These are phyloP conservation scores for Grifola frondosa DNA, from an alignment of 1,284 basidiomycete genomes.

Conservation along the genomic window DNA sequence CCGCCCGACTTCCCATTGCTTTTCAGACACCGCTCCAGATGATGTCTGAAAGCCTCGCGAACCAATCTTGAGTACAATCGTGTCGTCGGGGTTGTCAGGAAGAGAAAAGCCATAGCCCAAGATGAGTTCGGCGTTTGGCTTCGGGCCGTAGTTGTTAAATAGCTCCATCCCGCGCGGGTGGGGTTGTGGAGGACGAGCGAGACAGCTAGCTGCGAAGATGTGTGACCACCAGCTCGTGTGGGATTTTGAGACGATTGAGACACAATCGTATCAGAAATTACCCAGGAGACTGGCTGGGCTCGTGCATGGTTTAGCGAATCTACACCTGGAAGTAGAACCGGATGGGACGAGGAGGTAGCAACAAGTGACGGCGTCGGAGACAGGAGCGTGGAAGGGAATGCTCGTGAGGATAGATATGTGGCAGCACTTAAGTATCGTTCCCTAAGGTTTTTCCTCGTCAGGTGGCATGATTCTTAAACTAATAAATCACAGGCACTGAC, in stretches of 20 bases:
- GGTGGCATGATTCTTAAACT: neutral
- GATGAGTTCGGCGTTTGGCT: constrained; percentile 84
- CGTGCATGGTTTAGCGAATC: constrained; percentile 83
- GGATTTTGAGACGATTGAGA: constrained; percentile 48
- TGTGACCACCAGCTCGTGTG: neutral
- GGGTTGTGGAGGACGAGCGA: constrained; percentile 48
- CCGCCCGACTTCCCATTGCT: constrained; percentile 65
- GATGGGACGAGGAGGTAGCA: constrained; percentile 55
- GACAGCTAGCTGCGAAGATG: constrained; percentile 19
- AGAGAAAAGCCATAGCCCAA: constrained; percentile 88
- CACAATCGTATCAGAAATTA: no score
- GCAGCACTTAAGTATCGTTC: constrained; percentile 66
- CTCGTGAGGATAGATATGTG: constrained; percentile 82
- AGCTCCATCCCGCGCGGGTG: constrained; percentile 54
- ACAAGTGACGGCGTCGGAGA: constrained; percentile 54
- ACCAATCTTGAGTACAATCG: constrained; percentile 76
- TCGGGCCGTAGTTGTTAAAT: constrained; percentile 88
- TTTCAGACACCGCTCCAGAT: constrained; percentile 23
- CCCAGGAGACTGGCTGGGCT: constrained; percentile 77
- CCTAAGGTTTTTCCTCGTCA: constrained; percentile 44
- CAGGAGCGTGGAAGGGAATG: constrained; percentile 83
- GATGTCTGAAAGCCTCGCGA: constrained; percentile 7
- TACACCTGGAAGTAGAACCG: constrained; percentile 81
- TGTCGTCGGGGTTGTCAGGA: constrained; percentile 77
- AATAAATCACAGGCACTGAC: constrained; percentile 39